These are phyloP conservation scores for Senecio squalidus DNA, from an alignment of 140 eudicot genomes.

Conservation along the genomic window DNA sequence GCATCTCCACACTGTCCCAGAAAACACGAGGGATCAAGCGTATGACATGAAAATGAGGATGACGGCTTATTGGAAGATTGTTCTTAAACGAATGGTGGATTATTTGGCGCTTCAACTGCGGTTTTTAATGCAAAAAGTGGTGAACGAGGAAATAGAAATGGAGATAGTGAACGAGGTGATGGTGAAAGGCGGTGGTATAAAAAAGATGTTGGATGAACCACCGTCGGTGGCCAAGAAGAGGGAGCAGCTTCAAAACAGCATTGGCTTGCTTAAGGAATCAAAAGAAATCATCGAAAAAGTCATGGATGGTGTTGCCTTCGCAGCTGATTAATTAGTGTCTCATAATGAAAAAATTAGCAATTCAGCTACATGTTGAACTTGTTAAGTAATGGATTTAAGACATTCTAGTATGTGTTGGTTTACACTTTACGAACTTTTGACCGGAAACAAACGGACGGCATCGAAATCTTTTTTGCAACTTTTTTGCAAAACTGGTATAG, in stretches of 20 bases:
- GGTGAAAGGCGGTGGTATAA: conserved; percentile 35
- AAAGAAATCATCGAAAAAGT: conserved; percentile 38
- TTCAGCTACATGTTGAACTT: too few species aligned
- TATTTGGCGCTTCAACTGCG: conserved; percentile 47
- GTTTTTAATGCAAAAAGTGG: conserved; percentile 31
- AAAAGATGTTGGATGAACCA: conserved; percentile 40
- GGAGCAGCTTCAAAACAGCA: conserved; percentile 31
- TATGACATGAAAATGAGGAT: conserved; percentile 67
- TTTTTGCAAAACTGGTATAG: too few species aligned
- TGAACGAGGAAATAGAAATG: conserved; percentile 31
- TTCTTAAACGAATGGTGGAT: conserved; percentile 54
- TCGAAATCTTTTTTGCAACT: too few species aligned
- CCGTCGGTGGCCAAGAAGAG: conserved; percentile 36
- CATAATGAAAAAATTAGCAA: not conserved
- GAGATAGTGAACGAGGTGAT: conserved; percentile 45
- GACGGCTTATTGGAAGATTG: conserved; percentile 47
- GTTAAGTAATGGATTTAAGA: too few species aligned
- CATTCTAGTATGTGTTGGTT: too few species aligned
- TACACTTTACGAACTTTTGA: too few species aligned
- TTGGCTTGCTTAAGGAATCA: conserved; percentile 48
- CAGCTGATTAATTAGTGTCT: not conserved
- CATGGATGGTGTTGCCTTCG: conserved; percentile 28
- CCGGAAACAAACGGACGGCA: too few species aligned
- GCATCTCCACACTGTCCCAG: conserved; percentile 9
- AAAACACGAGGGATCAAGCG: conserved; percentile 36